These are phyloP conservation scores for Malus sieversii DNA, from an alignment of 306 rosid species.

Conservation along the genomic window DNA sequence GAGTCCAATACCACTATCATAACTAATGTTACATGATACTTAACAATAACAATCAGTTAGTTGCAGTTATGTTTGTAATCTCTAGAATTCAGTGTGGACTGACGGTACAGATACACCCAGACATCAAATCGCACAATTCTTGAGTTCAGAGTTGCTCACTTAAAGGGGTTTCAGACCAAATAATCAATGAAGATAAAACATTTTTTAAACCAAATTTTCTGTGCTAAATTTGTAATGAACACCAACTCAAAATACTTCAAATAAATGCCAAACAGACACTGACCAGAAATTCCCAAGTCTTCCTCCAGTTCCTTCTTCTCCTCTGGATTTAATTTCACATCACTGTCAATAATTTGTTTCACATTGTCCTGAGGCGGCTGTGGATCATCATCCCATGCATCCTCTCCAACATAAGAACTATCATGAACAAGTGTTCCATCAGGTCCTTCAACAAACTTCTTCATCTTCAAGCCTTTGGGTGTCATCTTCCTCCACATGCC, in stretches of 20 bases:
- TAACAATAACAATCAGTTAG: conserved; percentile 8
- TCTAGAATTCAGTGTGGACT: background rate
- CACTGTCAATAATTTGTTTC: conserved; percentile 52
- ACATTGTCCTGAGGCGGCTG: conserved; percentile 47
- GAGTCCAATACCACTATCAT: conserved; percentile 6
- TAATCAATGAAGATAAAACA: background rate
- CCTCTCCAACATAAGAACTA: conserved; percentile 82
- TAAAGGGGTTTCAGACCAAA: background rate
- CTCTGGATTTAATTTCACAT: conserved; percentile 44
- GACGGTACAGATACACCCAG: background rate
- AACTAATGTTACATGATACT: conserved; percentile 12
- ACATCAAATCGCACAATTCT: background rate
- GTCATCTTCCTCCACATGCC: conserved; percentile 77
- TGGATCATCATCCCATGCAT: conserved; percentile 87
- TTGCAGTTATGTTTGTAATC: background rate
- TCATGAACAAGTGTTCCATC: conserved; percentile 82
- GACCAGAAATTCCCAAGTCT: conserved; percentile 74
- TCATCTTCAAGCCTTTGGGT: conserved; percentile 87
- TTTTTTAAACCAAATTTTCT: background rate
- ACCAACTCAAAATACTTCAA: background rate
- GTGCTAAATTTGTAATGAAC: background rate
- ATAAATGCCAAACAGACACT: conserved; percentile 10
- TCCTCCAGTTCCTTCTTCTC: conserved; percentile 55
- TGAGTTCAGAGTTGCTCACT: background rate
- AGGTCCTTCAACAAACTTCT: conserved; percentile 71